These are phyloP conservation scores for Colletotrichum godetiae DNA, from an alignment of 2,329 filamentous ascomycete genomes.

Conservation along the genomic window DNA sequence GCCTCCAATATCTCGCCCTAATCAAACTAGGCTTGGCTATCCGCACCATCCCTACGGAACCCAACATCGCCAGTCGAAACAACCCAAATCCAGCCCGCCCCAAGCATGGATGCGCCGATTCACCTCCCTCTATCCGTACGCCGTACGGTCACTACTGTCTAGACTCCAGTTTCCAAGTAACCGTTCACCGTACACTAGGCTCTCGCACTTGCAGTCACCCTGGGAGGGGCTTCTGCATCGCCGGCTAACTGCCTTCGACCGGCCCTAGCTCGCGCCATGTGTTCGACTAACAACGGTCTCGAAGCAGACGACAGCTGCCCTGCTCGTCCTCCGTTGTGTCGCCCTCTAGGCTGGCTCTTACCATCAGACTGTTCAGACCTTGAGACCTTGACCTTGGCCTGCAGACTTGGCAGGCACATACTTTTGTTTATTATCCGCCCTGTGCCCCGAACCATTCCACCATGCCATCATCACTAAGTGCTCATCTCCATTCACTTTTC, in stretches of 20 bases:
- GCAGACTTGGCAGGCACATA: slow-evolving; percentile 8
- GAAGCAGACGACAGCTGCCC: slow-evolving; percentile 8
- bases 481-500: neutral
- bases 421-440: slow-evolving; percentile 31
- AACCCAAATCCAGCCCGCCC: slow-evolving; percentile 12
- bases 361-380: neutral
- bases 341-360: neutral
- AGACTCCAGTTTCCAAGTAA: too few species aligned
- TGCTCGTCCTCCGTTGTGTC: neutral
- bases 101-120: slow-evolving; percentile 3
- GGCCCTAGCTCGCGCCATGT: slow-evolving; percentile 20
- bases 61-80: neutral
- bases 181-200: neutral
- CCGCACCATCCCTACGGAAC: slow-evolving; percentile 28
- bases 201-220: neutral
- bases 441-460: neutral
- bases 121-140: neutral
- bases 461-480: neutral
- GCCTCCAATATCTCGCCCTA: slow-evolving; percentile 35
- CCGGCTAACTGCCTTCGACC: slow-evolving; percentile 4
- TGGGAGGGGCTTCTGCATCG: neutral
- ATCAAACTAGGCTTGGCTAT: slow-evolving; percentile 23
- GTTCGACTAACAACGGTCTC: slow-evolving; percentile 3
- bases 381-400: neutral
- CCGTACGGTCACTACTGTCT: too few species aligned